These are phyloP conservation scores for Capsicum rhomboideum DNA, from an alignment of 257 asterid genomes.

Conservation along the genomic window DNA sequence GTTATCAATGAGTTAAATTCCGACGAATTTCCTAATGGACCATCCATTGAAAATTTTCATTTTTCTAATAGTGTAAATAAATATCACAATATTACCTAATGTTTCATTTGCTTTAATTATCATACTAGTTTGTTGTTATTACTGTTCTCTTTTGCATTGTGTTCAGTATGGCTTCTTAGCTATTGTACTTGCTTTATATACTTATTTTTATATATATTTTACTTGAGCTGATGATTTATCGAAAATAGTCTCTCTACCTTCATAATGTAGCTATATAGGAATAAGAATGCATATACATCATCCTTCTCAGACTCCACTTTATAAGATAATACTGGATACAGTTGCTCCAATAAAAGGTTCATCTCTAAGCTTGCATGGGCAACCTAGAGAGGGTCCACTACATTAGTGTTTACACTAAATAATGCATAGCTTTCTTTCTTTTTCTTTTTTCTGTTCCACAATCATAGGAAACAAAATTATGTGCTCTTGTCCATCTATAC, in stretches of 20 bases:
- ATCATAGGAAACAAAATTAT: background rate
- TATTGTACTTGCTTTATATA: background rate
- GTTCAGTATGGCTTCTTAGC: background rate
- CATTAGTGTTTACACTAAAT: background rate
- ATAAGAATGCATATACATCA: too few relatives aligned
- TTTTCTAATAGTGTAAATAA: background rate
- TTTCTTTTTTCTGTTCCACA: background rate
- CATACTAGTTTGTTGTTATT: too few relatives aligned
- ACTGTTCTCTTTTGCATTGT: background rate
- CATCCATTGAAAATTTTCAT: background rate
- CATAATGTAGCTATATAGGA: too few relatives aligned
- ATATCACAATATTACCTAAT: background rate
- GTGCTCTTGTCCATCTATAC: background rate
- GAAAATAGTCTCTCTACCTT: too few relatives aligned
- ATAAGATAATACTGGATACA: too few relatives aligned
- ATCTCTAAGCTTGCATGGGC: background rate
- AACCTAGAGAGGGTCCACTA: background rate
- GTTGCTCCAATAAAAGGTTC: too few relatives aligned
- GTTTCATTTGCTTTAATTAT: too few relatives aligned
- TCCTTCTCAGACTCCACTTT: too few relatives aligned
- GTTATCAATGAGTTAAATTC: background rate
- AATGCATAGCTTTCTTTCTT: background rate
- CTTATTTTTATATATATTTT: too few relatives aligned
- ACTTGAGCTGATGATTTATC: too few relatives aligned
- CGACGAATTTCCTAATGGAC: background rate